These are phyloP conservation scores for Cornus kousa DNA, from an alignment of 148 eudicot genomes.

Conservation along the genomic window DNA sequence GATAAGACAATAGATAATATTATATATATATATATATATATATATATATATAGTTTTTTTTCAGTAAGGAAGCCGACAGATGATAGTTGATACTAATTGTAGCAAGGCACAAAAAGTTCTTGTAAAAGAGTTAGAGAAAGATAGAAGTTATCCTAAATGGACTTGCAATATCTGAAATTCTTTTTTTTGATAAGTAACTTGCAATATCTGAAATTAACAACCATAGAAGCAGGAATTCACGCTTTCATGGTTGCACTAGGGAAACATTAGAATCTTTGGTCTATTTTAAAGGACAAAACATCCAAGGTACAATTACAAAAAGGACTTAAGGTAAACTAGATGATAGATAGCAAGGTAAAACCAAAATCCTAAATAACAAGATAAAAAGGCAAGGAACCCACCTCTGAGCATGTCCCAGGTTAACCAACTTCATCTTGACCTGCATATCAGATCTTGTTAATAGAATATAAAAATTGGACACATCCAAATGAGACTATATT, in stretches of 20 bases:
- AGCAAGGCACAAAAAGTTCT: background rate
- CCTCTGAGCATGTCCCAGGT: constrained; percentile 81
- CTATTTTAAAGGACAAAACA: background rate
- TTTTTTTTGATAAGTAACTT: background rate
- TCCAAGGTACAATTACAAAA: background rate
- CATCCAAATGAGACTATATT: background rate
- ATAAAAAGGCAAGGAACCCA: constrained; percentile 18
- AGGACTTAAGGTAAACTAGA: background rate
- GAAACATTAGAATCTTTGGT: background rate
- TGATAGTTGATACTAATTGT: background rate
- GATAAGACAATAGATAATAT: background rate
- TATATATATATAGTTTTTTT: no score
- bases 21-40: no score
- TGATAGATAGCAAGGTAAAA: background rate
- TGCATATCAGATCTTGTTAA: constrained; percentile 32
- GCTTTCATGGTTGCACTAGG: background rate
- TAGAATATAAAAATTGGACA: constrained; percentile 12
- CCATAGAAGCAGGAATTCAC: background rate
- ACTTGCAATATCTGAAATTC: background rate
- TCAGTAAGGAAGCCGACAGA: no score
- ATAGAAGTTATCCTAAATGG: background rate
- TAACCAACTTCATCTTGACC: constrained; percentile 79
- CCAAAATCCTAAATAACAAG: background rate
- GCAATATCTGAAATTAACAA: background rate
- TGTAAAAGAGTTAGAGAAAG: background rate